Conservation (phyloP, 2,329 filamentous ascomycete genomes). For the Trichoderma sp. region DNA sequence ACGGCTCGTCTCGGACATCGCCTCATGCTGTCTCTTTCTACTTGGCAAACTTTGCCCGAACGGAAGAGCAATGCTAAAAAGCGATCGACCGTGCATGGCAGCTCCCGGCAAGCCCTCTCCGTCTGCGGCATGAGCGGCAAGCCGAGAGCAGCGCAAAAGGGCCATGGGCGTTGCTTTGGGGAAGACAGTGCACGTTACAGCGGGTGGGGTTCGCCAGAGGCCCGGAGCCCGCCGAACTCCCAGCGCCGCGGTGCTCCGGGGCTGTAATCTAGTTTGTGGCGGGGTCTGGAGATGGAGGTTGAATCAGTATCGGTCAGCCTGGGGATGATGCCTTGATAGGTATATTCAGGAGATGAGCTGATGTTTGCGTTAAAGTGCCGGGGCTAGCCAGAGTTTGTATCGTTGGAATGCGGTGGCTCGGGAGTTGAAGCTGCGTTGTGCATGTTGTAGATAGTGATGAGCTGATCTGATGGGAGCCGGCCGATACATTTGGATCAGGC, state of each 20-base stretch:
- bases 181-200: neutral
- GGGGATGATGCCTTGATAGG: neutral
- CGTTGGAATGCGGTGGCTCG: neutral
- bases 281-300: neutral
- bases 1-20: constrained; percentile 17
- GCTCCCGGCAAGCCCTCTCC: constrained; percentile 5
- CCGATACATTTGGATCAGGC: neutral
- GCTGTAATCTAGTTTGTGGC: neutral
- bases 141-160: neutral
- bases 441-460: neutral
- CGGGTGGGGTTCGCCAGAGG: constrained; percentile 18
- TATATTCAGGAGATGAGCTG: neutral
- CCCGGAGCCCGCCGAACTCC: constrained; percentile 39
- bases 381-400: neutral
- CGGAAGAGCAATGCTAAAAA: neutral
- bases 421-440: neutral
- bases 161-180: neutral
- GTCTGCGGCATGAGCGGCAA: constrained; percentile 25
- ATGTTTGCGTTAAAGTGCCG: neutral
- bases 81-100: constrained; percentile 12
- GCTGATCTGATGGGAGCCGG: constrained; percentile 21
- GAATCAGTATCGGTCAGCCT: neutral
- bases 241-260: constrained; percentile 32
- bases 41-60: neutral
- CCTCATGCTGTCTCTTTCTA: neutral